A percentile compares a stretch with the other conserved stretches of the same genome.
Conservation (phyloP, 305 asterid species). For the Caryopteris hybrid region DNA sequence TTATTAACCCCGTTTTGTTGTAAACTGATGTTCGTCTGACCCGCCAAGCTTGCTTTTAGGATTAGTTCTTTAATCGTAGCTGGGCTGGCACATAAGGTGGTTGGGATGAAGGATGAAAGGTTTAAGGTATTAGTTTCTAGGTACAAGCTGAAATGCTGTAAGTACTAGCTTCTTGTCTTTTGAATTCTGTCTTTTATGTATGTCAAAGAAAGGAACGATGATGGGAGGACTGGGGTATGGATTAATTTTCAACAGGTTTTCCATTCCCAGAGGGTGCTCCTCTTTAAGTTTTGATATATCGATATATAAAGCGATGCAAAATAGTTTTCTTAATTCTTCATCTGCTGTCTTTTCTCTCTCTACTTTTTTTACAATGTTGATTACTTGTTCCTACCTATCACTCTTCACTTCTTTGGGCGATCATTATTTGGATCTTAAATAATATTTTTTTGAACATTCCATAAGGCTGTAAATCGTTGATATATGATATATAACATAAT, state of each 20-base stretch:
- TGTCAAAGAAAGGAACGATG: background rate
- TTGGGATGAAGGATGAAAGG: constrained; percentile 15
- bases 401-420: no score
- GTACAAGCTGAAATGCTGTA: constrained; percentile 42
- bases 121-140: constrained; percentile 9
- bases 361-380: background rate
- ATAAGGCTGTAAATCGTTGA: no score
- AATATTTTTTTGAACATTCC: no score
- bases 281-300: constrained; percentile 26
- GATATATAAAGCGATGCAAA: constrained; percentile 17
- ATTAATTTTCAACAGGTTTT: constrained; percentile 47
- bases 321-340: background rate
- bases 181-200: background rate
- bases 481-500: no score
- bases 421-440: no score
- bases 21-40: constrained; percentile 40
- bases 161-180: constrained; percentile 29
- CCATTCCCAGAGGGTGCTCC: constrained; percentile 30
- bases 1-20: constrained; percentile 22
- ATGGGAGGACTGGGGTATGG: constrained; percentile 26
- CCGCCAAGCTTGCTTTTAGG: constrained; percentile 20
- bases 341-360: no score
- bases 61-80: constrained; percentile 10
- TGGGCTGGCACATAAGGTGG: constrained; percentile 9
- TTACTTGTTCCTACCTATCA: background rate